Evolutionary conservation across 2,329 filamentous ascomycete genomes (phyloP), one percentile per base, ranked within the genome.

Genomic region (Pseudodiploospora longispora): DNA sequence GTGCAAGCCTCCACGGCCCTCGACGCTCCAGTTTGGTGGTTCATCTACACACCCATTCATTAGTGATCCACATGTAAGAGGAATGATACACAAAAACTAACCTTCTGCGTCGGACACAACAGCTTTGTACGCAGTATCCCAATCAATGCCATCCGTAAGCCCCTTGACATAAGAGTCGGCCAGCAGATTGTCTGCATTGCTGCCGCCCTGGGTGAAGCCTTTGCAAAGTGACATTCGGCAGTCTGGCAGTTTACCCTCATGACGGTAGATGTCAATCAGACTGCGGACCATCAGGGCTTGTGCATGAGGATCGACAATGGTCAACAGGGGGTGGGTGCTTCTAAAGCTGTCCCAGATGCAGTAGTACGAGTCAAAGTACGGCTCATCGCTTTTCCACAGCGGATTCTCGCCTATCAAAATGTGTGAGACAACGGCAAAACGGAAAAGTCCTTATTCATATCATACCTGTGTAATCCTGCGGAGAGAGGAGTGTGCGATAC

Each of bases 221-320:
- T 87, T 87, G 62, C 78, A 85, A 10, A 88, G 74, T 1, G 76
- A 80, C 84, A 89, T 89, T 32, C 84, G 73, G 57, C 85, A 89
- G 61, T 90, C 85, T 0, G 85, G 85, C 1, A 90, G 66, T 52
- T 75, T 85, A 6, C 80, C 80, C 6, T 82, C 77, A 54, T 84
- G 74, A 9, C 73, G 70, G 57, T 87, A 90, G 6, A 82, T 84
- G 50, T 89, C 85, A 3, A 90, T 69, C 37, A 90, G 63, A 47
- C 80, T 80, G 28, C 83, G 74, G 6, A 89, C 72, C 80, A 89
- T 87, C 30, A 75, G 66, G 0, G 80, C 76, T 57, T 87, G 82
- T 1, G 78, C 78, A 5, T 69, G 51, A 0, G 85, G 85, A 51
- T 90, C 85, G 8, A 87, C 55, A 10, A 90, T 70, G 0, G 82